Conservation (phyloP, 805 yeast species). For the Saturnispora gosingensis region DNA sequence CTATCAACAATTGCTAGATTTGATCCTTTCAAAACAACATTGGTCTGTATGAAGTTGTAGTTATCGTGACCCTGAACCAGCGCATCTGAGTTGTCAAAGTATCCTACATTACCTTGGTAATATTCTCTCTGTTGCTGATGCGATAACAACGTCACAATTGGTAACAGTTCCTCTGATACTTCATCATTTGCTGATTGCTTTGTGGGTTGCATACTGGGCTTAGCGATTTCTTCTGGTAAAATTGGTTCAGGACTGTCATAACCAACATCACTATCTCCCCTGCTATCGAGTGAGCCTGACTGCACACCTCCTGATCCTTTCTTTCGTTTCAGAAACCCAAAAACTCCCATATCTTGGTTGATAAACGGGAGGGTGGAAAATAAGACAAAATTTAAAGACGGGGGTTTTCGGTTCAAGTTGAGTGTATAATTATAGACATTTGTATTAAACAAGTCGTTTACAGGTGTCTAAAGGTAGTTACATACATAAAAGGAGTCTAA, state of each 20-base stretch:
- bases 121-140: constrained; percentile 66
- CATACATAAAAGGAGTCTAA: neutral
- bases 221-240: neutral
- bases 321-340: constrained; percentile 4
- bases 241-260: neutral
- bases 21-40: constrained; percentile 36
- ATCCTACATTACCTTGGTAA: constrained; percentile 11
- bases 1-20: constrained; percentile 38
- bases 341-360: constrained; percentile 1
- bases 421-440: neutral
- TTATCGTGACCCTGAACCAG: neutral
- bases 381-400: neutral
- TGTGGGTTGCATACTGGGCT: neutral
- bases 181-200: neutral
- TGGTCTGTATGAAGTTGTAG: constrained; percentile 20
- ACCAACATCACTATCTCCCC: neutral
- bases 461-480: neutral
- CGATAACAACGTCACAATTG: constrained; percentile 58
- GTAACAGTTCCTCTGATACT: constrained; percentile 52
- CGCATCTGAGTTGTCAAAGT: constrained; percentile 4
- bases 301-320: neutral
- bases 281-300: neutral
- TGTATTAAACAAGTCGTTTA: neutral
- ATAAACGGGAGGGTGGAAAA: neutral
- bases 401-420: neutral